A percentile compares a stretch with the other conserved stretches of the same genome.
phyloP scores from a whole-genome alignment of 495 filamentous ascomycete species.

The Pseudoneurospora amorphoporcata region DNA sequence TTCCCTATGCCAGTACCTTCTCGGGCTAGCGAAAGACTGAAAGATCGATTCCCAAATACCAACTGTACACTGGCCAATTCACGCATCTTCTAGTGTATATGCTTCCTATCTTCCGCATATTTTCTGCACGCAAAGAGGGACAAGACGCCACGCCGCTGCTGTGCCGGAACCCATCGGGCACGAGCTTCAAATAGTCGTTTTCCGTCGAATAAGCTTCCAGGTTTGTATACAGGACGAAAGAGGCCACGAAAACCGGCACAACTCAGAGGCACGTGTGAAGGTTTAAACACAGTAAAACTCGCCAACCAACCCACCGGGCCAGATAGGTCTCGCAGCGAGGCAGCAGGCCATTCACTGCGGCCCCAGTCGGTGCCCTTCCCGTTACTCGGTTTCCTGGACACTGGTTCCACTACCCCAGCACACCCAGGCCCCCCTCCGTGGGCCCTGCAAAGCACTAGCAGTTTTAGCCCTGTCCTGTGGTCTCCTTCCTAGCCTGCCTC shows the following conservation, averaged over 20 bases:
- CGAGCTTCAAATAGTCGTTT: neutral
- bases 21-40: neutral
- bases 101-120: neutral
- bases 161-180: neutral
- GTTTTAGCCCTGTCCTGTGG: slow-evolving; percentile 3
- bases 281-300: neutral
- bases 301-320: neutral
- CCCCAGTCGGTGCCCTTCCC: slow-evolving; percentile 13
- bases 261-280: neutral
- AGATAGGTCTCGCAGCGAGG: slow-evolving; percentile 6
- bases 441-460: slow-evolving; percentile 1
- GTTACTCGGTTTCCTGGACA: slow-evolving; percentile 8
- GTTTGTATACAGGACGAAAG: neutral
- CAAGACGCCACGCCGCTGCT: neutral
- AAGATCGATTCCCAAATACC: neutral
- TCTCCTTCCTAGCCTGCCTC: slow-evolving; percentile 5
- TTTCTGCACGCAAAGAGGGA: neutral
- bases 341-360: neutral
- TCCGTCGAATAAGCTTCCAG: neutral
- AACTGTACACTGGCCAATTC: neutral
- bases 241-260: neutral
- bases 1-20: neutral
- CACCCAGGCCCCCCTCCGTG: neutral
- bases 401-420: slow-evolving; percentile 8
- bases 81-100: neutral